Evolutionary conservation across 352 stramenopile species (phyloP).

Genomic region (Phytophthora fragariae): DNA sequence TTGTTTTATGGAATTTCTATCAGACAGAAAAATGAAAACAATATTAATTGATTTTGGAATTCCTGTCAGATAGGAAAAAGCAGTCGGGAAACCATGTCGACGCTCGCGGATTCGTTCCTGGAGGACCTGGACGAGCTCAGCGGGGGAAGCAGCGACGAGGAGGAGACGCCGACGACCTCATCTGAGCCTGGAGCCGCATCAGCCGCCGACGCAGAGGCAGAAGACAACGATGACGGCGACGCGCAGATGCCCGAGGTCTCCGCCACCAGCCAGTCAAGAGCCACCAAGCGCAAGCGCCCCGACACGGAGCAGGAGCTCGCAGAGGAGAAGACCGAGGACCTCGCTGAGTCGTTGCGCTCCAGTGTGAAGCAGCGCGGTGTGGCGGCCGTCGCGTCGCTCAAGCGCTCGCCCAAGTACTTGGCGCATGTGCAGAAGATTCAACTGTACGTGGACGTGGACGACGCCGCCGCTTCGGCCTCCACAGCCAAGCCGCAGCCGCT

Average conservation of each 20-base stretch:
- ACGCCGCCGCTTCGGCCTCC: constrained; percentile 12
- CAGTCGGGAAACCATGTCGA: constrained; percentile 60
- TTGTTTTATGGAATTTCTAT: background rate
- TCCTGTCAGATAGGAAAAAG: background rate
- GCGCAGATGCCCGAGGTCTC: constrained; percentile 21
- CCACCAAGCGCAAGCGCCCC: constrained; percentile 35
- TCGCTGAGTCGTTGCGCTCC: constrained; percentile 49
- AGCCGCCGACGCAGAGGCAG: constrained; percentile 17
- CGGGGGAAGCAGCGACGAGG: constrained; percentile 79
- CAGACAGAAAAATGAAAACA: background rate
- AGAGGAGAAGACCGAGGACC: constrained; percentile 36
- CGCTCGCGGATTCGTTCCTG: constrained; percentile 89
- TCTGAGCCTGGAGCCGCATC: constrained; percentile 6
- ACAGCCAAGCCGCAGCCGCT: constrained; percentile 45
- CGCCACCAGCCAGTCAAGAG: constrained; percentile 1
- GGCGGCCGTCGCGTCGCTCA: constrained; percentile 69
- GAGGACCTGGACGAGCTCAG: constrained; percentile 92
- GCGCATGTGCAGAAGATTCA: constrained; percentile 78
- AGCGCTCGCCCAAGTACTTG: constrained; percentile 76
- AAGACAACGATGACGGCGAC: constrained; percentile 29
- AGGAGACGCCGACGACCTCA: constrained; percentile 37
- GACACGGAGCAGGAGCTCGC: constrained; percentile 23
- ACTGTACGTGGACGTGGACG: constrained; percentile 50
- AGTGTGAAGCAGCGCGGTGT: constrained; percentile 65
- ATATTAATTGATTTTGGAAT: background rate